These are phyloP conservation scores for Xylaria sp. DNA, from an alignment of 2,329 filamentous ascomycete genomes.

Conservation along the genomic window DNA sequence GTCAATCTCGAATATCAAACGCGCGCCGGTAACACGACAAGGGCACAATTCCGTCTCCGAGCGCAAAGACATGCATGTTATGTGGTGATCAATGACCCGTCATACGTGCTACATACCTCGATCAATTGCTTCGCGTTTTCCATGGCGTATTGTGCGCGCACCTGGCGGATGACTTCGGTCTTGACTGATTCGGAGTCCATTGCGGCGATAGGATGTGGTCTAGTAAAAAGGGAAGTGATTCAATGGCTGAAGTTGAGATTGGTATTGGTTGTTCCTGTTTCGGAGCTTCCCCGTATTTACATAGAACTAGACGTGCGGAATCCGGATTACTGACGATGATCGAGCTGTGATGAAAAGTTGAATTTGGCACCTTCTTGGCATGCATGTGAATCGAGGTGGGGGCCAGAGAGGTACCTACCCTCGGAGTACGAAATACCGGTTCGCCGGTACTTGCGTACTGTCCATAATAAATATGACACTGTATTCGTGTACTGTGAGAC, in stretches of 20 bases:
- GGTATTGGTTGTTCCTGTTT: not conserved
- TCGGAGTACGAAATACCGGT: not conserved
- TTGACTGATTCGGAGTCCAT: conserved; percentile 58
- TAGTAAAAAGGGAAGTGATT: conserved; percentile 6
- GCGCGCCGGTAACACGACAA: not conserved
- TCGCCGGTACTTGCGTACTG: not conserved
- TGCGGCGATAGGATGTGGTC: conserved; percentile 19
- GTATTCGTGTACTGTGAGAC: not conserved
- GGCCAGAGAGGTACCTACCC: not conserved
- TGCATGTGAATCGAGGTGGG: not conserved
- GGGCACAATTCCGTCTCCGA: too few species aligned
- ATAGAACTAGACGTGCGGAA: not conserved
- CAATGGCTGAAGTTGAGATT: not conserved
- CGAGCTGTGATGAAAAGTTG: conserved; percentile 9
- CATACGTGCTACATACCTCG: conserved; percentile 45
- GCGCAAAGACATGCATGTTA: not conserved
- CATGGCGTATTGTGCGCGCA: conserved; percentile 59
- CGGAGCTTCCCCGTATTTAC: not conserved
- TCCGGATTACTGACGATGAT: not conserved
- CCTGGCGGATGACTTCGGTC: conserved; percentile 59
- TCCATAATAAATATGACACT: not conserved
- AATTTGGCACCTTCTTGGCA: not conserved
- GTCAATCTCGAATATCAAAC: not conserved
- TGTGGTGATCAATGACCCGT: conserved; percentile 1
- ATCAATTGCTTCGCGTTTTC: conserved; percentile 66